Conservation (phyloP, 805 yeast genomes). For the Myxozyma sirexii region DNA sequence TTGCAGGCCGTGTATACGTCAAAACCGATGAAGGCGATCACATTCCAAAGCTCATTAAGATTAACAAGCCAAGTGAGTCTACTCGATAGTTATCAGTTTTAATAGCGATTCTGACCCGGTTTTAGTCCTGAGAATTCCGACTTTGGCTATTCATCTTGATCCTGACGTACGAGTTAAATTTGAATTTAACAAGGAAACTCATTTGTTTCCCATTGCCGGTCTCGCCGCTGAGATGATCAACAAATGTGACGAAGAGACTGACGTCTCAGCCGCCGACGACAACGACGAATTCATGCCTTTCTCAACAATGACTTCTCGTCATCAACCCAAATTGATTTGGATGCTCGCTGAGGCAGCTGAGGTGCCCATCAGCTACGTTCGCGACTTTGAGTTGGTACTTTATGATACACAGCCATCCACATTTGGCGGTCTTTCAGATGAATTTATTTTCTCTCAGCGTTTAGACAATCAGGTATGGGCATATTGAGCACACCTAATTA, state of each 20-base stretch:
- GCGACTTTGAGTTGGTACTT: constrained; percentile 85
- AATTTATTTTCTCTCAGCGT: constrained; percentile 88
- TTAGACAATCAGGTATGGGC: constrained; percentile 73
- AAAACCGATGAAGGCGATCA: constrained; percentile 46
- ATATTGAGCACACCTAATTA: too few relatives aligned
- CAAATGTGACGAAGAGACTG: constrained; percentile 32
- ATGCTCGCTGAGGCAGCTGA: constrained; percentile 67
- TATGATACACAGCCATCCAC: constrained; percentile 83
- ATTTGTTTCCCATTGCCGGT: constrained; percentile 85
- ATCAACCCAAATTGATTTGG: constrained; percentile 68
- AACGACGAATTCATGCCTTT: constrained; percentile 66
- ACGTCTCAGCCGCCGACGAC: constrained; percentile 26
- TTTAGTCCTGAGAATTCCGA: constrained; percentile 77
- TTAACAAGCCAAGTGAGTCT: constrained; percentile 62
- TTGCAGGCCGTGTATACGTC: constrained; percentile 90
- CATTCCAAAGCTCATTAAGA: constrained; percentile 71
- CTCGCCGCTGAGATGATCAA: constrained; percentile 48
- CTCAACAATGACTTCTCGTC: constrained; percentile 69
- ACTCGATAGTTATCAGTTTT: not conserved
- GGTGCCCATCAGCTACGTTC: constrained; percentile 57
- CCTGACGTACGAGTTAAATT: constrained; percentile 75
- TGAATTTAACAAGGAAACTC: constrained; percentile 87
- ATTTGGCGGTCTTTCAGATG: constrained; percentile 87
- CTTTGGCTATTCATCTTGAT: constrained; percentile 89
- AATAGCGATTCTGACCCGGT: not conserved